Conservation (phyloP, 1,284 basidiomycete genomes). For the Leccinum angustisporum region DNA sequence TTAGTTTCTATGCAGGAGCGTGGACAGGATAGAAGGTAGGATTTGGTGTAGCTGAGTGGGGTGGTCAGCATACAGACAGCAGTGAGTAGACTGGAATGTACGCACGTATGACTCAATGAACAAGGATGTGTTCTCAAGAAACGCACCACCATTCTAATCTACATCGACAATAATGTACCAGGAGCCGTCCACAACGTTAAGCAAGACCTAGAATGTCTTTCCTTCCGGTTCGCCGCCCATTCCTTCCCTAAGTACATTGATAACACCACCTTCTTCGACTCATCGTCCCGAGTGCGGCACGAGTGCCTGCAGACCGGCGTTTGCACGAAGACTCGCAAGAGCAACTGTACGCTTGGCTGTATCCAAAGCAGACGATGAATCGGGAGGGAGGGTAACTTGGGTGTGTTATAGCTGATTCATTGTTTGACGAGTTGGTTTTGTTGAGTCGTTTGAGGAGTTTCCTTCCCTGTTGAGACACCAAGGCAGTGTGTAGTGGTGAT, state of each 20-base stretch:
- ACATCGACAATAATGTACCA: too few species aligned
- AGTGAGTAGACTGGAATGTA: conserved; percentile 18
- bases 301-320: too few species aligned
- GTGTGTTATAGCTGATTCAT: conserved; percentile 92
- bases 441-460: conserved; percentile 44
- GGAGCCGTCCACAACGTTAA: too few species aligned
- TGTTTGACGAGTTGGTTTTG: conserved; percentile 82
- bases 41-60: conserved; percentile 86
- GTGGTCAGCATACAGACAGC: background rate
- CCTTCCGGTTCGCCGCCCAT: too few species aligned
- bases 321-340: conserved; percentile 78
- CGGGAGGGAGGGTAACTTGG: conserved; percentile 81
- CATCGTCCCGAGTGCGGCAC: too few species aligned
- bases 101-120: conserved; percentile 96
- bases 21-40: conserved; percentile 88
- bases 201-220: too few species aligned
- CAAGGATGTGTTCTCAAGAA: conserved; percentile 55
- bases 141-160: too few species aligned
- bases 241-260: too few species aligned
- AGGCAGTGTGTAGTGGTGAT: conserved; percentile 23
- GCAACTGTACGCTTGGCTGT: conserved; percentile 79
- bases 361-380: conserved; percentile 38
- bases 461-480: conserved; percentile 33
- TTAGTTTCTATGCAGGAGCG: conserved; percentile 83
- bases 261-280: too few species aligned